A percentile compares a stretch with the other conserved stretches of the same genome.
Evolutionary conservation across 805 yeast species (phyloP).

Genomic region (Starmera dryadoides): DNA sequence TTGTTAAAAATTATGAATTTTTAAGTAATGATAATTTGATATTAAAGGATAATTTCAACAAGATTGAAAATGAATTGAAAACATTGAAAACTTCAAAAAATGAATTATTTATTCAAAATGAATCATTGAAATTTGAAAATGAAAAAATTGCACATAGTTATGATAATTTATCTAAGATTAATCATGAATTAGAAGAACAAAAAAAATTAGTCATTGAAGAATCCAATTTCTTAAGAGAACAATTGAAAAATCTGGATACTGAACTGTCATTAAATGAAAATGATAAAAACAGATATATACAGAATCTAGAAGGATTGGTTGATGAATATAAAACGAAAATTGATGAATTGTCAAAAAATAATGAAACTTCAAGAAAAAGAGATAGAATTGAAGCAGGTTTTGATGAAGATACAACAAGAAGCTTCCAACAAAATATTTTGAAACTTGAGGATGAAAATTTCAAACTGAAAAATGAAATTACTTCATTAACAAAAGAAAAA

Average conservation of each 20-base stretch:
- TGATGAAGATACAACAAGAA: constrained; percentile 15
- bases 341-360: constrained; percentile 32
- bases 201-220: constrained; percentile 48
- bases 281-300: constrained; percentile 14
- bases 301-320: constrained; percentile 29
- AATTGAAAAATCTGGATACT: constrained; percentile 42
- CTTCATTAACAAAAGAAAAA: constrained; percentile 29
- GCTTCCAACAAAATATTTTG: constrained; percentile 20
- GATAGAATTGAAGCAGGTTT: constrained; percentile 19
- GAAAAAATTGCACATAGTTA: constrained; percentile 18
- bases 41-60: constrained; percentile 24
- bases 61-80: constrained; percentile 21
- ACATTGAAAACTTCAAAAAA: constrained; percentile 21
- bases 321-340: constrained; percentile 50
- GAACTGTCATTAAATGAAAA: constrained; percentile 15
- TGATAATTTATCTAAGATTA: constrained; percentile 23
- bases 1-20: constrained; percentile 31
- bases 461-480: constrained; percentile 27
- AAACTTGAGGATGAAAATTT: constrained; percentile 35
- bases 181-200: constrained; percentile 43
- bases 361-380: constrained; percentile 23
- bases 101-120: constrained; percentile 32
- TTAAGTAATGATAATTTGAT: constrained; percentile 32
- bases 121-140: constrained; percentile 20
- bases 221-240: constrained; percentile 47